Evolutionary conservation across 2,329 filamentous ascomycete species (phyloP).

Genomic region (Xylariaceae sp.): DNA sequence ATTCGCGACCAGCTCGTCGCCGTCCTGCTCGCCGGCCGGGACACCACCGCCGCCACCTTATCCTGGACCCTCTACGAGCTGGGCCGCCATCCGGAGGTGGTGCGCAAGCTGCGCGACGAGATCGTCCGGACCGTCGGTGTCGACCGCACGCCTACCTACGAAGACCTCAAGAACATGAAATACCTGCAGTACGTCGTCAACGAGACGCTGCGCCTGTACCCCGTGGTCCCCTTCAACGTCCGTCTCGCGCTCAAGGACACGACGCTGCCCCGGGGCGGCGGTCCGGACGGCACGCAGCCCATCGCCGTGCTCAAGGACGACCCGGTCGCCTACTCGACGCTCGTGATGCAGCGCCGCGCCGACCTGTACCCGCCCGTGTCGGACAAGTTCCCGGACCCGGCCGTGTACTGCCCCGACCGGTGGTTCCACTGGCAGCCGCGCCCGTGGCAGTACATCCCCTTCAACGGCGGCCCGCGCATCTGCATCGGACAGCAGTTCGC

Average conservation of each 20-base stretch:
- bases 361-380: conserved; percentile 54
- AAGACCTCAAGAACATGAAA: conserved; percentile 80
- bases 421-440: conserved; percentile 60
- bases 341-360: conserved; percentile 66
- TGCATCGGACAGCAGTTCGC: conserved; percentile 80
- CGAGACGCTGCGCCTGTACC: conserved; percentile 73
- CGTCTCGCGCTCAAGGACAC: conserved; percentile 68
- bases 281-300: conserved; percentile 55
- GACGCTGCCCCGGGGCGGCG: conserved; percentile 66
- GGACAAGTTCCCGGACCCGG: conserved; percentile 40
- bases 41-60: conserved; percentile 79
- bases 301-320: conserved; percentile 63
- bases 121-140: conserved; percentile 63
- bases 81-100: conserved; percentile 60
- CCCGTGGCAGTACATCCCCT: conserved; percentile 68
- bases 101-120: conserved; percentile 65
- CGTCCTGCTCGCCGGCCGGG: conserved; percentile 76
- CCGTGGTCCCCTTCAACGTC: conserved; percentile 73
- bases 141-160: conserved; percentile 61
- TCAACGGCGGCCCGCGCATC: conserved; percentile 68
- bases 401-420: conserved; percentile 58
- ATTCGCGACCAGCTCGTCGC: conserved; percentile 81
- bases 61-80: conserved; percentile 80
- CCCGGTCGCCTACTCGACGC: conserved; percentile 59
- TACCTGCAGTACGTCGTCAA: conserved; percentile 71